Percentiles rank a stretch among this genome's conserved stretches.
These are phyloP conservation scores for Penicillium waksmanii DNA, from an alignment of 495 filamentous ascomycete species.

Conservation along the genomic window DNA sequence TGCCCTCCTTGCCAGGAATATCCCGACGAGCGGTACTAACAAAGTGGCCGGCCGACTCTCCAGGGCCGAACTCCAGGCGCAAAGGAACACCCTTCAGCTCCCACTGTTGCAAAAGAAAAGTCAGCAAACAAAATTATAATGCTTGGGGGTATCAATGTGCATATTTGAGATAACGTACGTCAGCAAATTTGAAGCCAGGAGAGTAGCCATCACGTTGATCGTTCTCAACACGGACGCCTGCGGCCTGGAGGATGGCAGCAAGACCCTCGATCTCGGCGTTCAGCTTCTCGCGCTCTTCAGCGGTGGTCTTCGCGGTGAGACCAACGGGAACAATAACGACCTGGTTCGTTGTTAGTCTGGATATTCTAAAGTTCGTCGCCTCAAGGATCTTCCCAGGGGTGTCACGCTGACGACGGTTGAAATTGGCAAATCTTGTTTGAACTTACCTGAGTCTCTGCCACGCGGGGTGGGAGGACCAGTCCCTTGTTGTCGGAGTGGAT, in stretches of 20 bases:
- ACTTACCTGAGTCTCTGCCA: conserved; percentile 72
- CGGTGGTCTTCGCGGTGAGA: conserved; percentile 79
- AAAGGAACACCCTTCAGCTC: conserved; percentile 93
- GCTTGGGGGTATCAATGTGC: too few species aligned
- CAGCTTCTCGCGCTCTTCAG: conserved; percentile 74
- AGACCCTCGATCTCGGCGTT: conserved; percentile 72
- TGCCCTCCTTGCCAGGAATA: conserved; percentile 66
- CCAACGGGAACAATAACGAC: conserved; percentile 91
- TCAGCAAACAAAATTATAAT: too few species aligned
- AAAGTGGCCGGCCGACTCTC: conserved; percentile 81
- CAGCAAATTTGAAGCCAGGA: conserved; percentile 96
- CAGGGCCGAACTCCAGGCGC: conserved; percentile 92
- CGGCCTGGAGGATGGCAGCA: conserved; percentile 62
- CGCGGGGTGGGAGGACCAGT: conserved; percentile 85
- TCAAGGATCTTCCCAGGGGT: too few species aligned
- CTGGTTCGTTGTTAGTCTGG: too few species aligned
- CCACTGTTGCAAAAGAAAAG: conserved; percentile 45
- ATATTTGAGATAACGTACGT: conserved; percentile 35
- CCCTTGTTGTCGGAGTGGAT: conserved; percentile 94
- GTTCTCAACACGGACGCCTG: conserved; percentile 68
- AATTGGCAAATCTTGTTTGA: too few species aligned
- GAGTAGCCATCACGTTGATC: conserved; percentile 87
- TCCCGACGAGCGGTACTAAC: conserved; percentile 87
- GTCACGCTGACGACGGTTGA: too few species aligned
- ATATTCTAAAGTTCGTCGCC: too few species aligned